Percentiles rank a stretch among this genome's conserved stretches.
Evolutionary conservation across 192 early-diverging fungal species (phyloP).

Genomic region (Coemansia sp.): DNA sequence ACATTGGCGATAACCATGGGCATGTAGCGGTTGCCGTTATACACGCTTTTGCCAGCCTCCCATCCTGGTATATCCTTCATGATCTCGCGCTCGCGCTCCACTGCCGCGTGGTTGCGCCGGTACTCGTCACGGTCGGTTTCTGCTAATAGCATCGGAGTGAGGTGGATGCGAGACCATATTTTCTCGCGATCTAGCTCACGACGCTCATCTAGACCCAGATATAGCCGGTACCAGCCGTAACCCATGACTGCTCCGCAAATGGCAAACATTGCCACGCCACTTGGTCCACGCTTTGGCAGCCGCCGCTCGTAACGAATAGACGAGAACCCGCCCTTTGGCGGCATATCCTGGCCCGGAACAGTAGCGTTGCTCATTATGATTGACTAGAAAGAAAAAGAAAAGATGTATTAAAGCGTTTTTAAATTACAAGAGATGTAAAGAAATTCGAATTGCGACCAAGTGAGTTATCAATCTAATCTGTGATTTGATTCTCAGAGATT

Average conservation of each 20-base stretch:
- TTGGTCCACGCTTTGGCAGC: constrained; percentile 87
- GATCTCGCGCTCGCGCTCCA: constrained; percentile 75
- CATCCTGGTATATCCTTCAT: constrained; percentile 86
- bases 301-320: constrained; percentile 88
- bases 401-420: neutral
- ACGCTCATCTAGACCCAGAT: constrained; percentile 42
- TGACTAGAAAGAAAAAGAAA: neutral
- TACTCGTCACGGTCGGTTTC: constrained; percentile 92
- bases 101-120: constrained; percentile 74
- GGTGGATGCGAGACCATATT: constrained; percentile 89
- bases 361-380: constrained; percentile 18
- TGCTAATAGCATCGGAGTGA: constrained; percentile 89
- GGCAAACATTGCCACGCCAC: constrained; percentile 79
- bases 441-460: too few relatives aligned
- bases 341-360: constrained; percentile 45
- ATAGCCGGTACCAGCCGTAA: constrained; percentile 78
- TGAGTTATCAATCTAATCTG: constrained; percentile 4
- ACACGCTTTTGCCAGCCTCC: constrained; percentile 83
- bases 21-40: constrained; percentile 85
- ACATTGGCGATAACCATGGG: constrained; percentile 55
- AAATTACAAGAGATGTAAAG: too few relatives aligned
- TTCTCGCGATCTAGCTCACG: constrained; percentile 91
- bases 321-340: constrained; percentile 65
- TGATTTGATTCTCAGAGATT: constrained; percentile 6
- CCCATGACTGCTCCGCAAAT: constrained; percentile 74